Evolutionary conservation across 805 yeast genomes (phyloP).

Genomic region (Zygoascus biomembranicola): DNA sequence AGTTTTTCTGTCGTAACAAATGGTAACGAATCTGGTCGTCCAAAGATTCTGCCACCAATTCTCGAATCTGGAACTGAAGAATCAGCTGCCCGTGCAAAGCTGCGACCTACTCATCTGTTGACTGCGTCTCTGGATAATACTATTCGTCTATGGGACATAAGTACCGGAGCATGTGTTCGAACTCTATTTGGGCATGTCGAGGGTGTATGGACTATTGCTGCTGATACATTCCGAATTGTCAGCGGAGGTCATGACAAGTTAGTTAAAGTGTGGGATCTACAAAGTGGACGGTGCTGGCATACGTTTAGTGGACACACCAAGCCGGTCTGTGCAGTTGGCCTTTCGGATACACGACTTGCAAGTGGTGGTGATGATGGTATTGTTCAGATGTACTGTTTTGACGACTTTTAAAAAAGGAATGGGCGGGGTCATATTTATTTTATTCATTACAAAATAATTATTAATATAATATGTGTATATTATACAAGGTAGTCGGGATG

Average conservation of each 20-base stretch:
- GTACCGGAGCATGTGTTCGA: conserved; percentile 77
- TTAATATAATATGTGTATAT: neutral
- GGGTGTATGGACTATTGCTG: conserved; percentile 96
- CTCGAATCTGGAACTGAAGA: conserved; percentile 4
- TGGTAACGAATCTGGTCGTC: neutral
- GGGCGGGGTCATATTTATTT: conserved; percentile 1
- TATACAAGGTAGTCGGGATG: neutral
- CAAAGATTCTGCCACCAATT: neutral
- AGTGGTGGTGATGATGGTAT: conserved; percentile 86
- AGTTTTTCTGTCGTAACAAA: conserved; percentile 1
- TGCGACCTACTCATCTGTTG: conserved; percentile 63
- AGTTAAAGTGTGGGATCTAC: conserved; percentile 92
- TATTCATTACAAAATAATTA: neutral
- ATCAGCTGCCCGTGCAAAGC: conserved; percentile 18
- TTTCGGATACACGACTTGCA: conserved; percentile 83
- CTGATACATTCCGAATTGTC: conserved; percentile 89
- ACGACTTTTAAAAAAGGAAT: conserved; percentile 11
- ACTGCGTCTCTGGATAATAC: conserved; percentile 90
- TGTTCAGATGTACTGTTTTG: conserved; percentile 80
- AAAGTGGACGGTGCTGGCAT: conserved; percentile 88
- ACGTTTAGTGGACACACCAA: conserved; percentile 69
- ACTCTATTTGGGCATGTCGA: conserved; percentile 98
- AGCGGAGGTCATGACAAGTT: conserved; percentile 91
- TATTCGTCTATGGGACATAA: conserved; percentile 85
- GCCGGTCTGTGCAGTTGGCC: conserved; percentile 57